Conservation (phyloP, 768 basidiomycete species). For the Tylopilus sp. region DNA sequence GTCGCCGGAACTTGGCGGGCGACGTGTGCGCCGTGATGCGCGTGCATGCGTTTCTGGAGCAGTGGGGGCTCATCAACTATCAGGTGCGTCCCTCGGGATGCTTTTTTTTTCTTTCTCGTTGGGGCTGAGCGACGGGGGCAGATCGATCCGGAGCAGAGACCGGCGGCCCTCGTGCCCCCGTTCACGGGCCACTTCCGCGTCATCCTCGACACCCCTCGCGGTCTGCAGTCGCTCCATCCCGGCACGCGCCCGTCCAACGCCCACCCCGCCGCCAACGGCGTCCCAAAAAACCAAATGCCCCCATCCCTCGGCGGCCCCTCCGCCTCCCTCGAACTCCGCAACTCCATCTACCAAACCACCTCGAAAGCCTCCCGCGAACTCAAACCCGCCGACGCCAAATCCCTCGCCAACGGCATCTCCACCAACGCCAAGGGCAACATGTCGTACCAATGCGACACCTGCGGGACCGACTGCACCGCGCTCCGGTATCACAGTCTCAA, state of each 20-base stretch:
- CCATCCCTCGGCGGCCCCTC: slow-evolving; percentile 5
- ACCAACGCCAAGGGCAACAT: slow-evolving; percentile 47
- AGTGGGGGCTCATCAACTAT: slow-evolving; percentile 99
- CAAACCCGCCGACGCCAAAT: slow-evolving; percentile 61
- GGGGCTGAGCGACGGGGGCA: slow-evolving; percentile 32
- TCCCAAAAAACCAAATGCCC: slow-evolving; percentile 34
- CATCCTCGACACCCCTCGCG: slow-evolving; percentile 93
- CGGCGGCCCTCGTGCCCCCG: slow-evolving; percentile 90
- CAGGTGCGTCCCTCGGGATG: slow-evolving; percentile 59
- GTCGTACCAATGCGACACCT: slow-evolving; percentile 85
- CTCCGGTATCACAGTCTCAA: slow-evolving; percentile 92
- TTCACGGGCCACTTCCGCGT: slow-evolving; percentile 99
- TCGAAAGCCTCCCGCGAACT: slow-evolving; percentile 78
- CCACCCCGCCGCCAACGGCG: slow-evolving; percentile 46
- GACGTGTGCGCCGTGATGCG: slow-evolving; percentile 99
- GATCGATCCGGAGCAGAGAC: slow-evolving; percentile 97
- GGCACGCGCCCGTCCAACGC: slow-evolving; percentile 60
- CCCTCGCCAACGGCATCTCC: slow-evolving; percentile 51
- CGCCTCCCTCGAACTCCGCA: slow-evolving; percentile 84
- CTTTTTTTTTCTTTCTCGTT: not conserved
- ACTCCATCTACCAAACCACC: slow-evolving; percentile 84
- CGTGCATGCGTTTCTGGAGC: slow-evolving; percentile 97
- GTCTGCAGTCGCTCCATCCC: slow-evolving; percentile 89
- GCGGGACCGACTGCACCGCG: slow-evolving; percentile 88
- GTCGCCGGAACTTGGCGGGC: slow-evolving; percentile 91